Base-by-base conservation (phyloP, 2,329 filamentous ascomycete species). In the Balansia obtecta region DNA sequence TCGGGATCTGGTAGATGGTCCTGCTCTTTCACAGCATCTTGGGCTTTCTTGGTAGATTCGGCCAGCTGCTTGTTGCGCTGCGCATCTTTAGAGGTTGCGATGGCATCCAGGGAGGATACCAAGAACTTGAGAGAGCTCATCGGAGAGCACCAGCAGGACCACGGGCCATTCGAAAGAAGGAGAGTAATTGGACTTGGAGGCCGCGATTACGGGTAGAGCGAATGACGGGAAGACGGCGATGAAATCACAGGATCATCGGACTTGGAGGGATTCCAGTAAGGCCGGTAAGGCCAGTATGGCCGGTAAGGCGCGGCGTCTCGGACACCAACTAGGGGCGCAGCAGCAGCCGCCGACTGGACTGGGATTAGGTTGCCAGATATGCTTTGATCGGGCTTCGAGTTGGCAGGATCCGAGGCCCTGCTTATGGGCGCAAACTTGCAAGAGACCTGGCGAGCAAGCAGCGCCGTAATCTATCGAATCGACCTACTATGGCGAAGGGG, bases 41-140 rank as follows among this genome's bases (percentile, higher is more conserved):
- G 74, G 32, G 93, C 93, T 59, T 82, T 83, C 60, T 89, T 84
- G 50, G 89, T 83, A 38, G 88, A 77, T 54, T 95, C 89, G 55
- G 80, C 82, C 40, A 98, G 77, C 62, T 88, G 83, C 67, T 89
- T 93, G 66, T 83, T 89, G 69, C 83, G 87, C 65, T 86, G 80
- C 48, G 90, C 89, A 71, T 98, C 91, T 70, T 91, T 95, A 45
- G 90, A 95, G 50, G 84, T 79, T 53, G 86, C 87, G 63, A 98
- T 96, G 64, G 83, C 84, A 74, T 96, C 93, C 64, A 98, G 73
- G 39, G 93, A 91, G 62, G 87, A 90, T 62, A 94, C 83, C 61
- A 98, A 88, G 66, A 98, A 98, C 61, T 96, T 90, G 61, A 95
- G 83, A 58, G 93, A 97, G 76, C 85, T 95, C 73, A 95, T 85